Base-by-base conservation (phyloP, 2,329 filamentous ascomycete genomes). In the Pseudocercospora fuligena region DNA sequence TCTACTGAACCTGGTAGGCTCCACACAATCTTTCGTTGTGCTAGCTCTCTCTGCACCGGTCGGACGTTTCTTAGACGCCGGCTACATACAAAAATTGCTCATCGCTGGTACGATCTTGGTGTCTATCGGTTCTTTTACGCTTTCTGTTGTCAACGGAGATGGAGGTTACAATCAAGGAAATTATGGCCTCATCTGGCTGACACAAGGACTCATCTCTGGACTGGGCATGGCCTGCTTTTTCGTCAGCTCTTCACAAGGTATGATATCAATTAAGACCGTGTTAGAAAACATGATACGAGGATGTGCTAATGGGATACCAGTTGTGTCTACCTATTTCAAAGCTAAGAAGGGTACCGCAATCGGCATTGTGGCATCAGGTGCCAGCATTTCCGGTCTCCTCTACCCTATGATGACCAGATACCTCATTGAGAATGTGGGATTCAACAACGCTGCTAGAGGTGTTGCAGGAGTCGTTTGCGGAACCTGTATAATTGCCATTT, bases 141-240 rank as follows among this genome's bases (percentile, higher is more conserved):
- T 84, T 21, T 81, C 79, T 61, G 70, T 81, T 33, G 77, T 77
- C 27, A 81, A 81, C 64, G 81, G 80, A 3, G 73, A 73, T n/a
- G 77, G 75, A 11, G 67, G 71, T 19, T 72, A 76, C 57, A 74
- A 74, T 4, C 60, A 78, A 23, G 81, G 77, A 51, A 81, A 77
- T 61, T 84, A 82, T 70, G 76, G 69, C 31, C 70, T 79, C 6
- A 82, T 83, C 25, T 83, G 82, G 81, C 73, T 81, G 11, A 82
- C 81, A 4, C 82, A 85, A 71, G 83, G 83, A 3, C 71, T 85
- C 46, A 72, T 84, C 43, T 78, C 78, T 27, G 82, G 82, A 5
- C 65, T 84, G 9, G 83, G 83, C 9, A 85, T 85, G 83, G 79
- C 82, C n/a, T 84, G 82, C 69, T 84, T 83, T 73, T 85, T 85